Evolutionary conservation across 164 flowering plant genomes (phyloP).

Genomic region (Santalum album): DNA sequence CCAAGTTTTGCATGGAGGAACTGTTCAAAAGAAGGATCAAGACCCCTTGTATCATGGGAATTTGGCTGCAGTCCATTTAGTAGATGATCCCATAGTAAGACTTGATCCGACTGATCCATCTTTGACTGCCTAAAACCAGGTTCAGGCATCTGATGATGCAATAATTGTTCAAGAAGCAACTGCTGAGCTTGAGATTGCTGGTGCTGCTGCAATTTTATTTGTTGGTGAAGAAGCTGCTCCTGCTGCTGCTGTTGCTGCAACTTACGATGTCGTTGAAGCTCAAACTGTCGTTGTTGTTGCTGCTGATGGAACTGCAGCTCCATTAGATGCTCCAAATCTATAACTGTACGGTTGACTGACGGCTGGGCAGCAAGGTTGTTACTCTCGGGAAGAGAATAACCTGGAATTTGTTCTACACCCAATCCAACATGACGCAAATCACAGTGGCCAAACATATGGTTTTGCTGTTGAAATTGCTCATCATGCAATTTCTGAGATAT

Average conservation of each 20-base stretch:
- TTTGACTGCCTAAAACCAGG: not conserved
- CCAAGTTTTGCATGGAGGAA: conserved; percentile 2
- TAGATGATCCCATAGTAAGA: not conserved
- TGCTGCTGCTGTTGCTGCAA: conserved; percentile 5
- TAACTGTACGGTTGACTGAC: conserved; percentile 25
- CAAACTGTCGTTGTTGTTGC: not conserved
- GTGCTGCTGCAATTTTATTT: conserved; percentile 3
- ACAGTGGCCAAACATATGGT: conserved; percentile 22
- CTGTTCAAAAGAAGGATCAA: conserved; percentile 7
- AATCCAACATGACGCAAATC: conserved; percentile 29
- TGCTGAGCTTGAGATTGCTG: conserved; percentile 1
- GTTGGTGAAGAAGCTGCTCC: conserved; percentile 2
- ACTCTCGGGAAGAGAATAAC: conserved; percentile 26
- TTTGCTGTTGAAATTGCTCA: conserved; percentile 47
- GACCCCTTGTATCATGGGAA: conserved; percentile 1
- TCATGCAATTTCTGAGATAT: conserved; percentile 45
- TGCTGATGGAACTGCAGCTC: conserved; percentile 8
- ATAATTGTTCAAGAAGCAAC: conserved; percentile 4
- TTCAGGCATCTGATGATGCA: conserved; percentile 5
- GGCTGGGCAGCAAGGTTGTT: conserved; percentile 18
- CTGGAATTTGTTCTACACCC: conserved; percentile 35
- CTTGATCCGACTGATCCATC: not conserved
- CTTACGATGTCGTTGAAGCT: conserved; percentile 9
- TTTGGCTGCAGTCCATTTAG: conserved; percentile 2
- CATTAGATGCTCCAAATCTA: conserved; percentile 34